Evolutionary conservation across 106 monocot genomes (phyloP).

Genomic region (Dactylorhiza incarnata): DNA sequence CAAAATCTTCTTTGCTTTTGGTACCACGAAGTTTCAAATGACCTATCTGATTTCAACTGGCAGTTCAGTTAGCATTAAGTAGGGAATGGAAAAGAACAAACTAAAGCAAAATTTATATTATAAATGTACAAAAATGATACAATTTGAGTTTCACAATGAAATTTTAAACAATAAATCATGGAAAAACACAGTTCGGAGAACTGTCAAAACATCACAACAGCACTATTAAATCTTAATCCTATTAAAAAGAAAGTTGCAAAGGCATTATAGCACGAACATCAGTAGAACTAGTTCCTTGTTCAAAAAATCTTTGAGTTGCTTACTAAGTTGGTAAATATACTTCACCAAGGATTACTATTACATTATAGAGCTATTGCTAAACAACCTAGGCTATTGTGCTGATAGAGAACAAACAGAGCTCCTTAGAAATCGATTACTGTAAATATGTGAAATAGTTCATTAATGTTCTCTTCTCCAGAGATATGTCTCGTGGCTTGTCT

Average conservation of each 20-base stretch:
- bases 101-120: background rate
- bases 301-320: background rate
- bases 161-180: background rate
- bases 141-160: background rate
- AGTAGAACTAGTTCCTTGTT: background rate
- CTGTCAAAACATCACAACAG: background rate
- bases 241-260: background rate
- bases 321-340: too few species aligned
- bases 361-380: too few species aligned
- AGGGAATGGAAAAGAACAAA: background rate
- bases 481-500: too few species aligned
- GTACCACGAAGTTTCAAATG: conserved; percentile 51
- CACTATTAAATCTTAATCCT: background rate
- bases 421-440: too few species aligned
- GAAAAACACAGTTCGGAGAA: background rate
- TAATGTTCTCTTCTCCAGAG: too few species aligned
- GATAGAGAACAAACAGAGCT: too few species aligned
- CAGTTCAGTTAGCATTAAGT: conserved; percentile 3
- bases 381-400: too few species aligned
- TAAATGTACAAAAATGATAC: background rate
- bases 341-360: too few species aligned
- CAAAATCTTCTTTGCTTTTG: conserved; percentile 53
- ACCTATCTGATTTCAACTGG: conserved; percentile 46
- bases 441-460: too few species aligned
- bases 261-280: background rate